Conservation (phyloP, 176 grass and related monocot species). For the Cenchrus fungigraminus region DNA sequence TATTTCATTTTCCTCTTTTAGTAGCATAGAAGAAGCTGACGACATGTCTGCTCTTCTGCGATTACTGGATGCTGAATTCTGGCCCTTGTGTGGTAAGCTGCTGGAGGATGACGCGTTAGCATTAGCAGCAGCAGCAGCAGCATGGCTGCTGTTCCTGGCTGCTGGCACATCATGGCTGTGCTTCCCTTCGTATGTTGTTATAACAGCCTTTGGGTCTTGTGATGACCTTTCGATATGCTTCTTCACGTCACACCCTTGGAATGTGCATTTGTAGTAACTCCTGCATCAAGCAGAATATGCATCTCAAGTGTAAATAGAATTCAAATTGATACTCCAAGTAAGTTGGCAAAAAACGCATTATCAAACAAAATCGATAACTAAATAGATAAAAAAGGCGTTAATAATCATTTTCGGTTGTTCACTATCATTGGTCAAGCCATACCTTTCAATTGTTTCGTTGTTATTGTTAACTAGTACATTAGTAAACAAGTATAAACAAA, state of each 20-base stretch:
- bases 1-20: constrained; percentile 83
- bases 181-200: constrained; percentile 95
- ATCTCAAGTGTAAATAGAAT: constrained; percentile 28
- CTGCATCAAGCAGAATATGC: constrained; percentile 37
- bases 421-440: neutral
- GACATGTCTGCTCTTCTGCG: constrained; percentile 23
- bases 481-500: constrained; percentile 7
- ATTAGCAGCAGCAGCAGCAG: constrained; percentile 25
- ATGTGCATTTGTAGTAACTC: constrained; percentile 98
- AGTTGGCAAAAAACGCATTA: neutral
- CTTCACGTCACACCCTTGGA: constrained; percentile 74
- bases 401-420: constrained; percentile 3
- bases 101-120: constrained; percentile 41
- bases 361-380: neutral
- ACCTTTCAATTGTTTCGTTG: neutral
- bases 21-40: constrained; percentile 51
- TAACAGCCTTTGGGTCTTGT: constrained; percentile 72
- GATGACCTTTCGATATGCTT: constrained; percentile 86
- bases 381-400: neutral
- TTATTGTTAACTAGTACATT: constrained; percentile 2
- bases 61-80: constrained; percentile 37
- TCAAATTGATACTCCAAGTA: neutral
- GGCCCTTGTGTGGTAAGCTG: constrained; percentile 29
- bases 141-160: constrained; percentile 62
- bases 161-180: constrained; percentile 82